Percentiles rank a stretch among this genome's conserved stretches.
phyloP scores from a whole-genome alignment of 768 basidiomycete genomes.

The Mycena capillaripes region DNA sequence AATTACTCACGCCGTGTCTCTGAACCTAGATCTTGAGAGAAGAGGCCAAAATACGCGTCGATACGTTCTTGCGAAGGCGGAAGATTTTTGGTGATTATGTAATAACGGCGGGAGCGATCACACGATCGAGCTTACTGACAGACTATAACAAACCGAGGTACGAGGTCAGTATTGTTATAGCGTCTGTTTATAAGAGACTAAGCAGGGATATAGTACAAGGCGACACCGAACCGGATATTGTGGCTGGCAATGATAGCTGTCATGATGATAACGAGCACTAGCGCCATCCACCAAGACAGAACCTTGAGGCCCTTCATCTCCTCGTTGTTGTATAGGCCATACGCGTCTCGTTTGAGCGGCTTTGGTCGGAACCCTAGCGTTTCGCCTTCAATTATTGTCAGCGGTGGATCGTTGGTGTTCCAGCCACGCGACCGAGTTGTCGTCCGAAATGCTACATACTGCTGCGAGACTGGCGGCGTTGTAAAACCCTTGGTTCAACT shows the following conservation, averaged over 20 bases:
- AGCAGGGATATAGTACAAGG: not conserved
- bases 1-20: too few species aligned
- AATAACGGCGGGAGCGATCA: too few species aligned
- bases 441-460: slow-evolving; percentile 9
- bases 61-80: too few species aligned
- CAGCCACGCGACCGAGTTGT: slow-evolving; percentile 34
- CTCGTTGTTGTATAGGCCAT: slow-evolving; percentile 10
- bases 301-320: slow-evolving; percentile 15
- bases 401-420: slow-evolving; percentile 12
- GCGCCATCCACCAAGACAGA: not conserved
- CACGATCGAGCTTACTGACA: too few species aligned
- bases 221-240: not conserved
- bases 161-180: too few species aligned
- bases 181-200: too few species aligned
- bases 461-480: slow-evolving; percentile 43
- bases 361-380: not conserved
- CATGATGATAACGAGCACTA: not conserved
- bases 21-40: too few species aligned
- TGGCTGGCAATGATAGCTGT: not conserved
- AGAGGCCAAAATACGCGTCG: too few species aligned
- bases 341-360: slow-evolving; percentile 9
- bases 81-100: too few species aligned
- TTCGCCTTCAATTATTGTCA: slow-evolving; percentile 10
- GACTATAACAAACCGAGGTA: too few species aligned
- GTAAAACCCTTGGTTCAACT: slow-evolving; percentile 45